phyloP scores from a whole-genome alignment of 345 rosid species.

The Odontarrhena argentea region DNA sequence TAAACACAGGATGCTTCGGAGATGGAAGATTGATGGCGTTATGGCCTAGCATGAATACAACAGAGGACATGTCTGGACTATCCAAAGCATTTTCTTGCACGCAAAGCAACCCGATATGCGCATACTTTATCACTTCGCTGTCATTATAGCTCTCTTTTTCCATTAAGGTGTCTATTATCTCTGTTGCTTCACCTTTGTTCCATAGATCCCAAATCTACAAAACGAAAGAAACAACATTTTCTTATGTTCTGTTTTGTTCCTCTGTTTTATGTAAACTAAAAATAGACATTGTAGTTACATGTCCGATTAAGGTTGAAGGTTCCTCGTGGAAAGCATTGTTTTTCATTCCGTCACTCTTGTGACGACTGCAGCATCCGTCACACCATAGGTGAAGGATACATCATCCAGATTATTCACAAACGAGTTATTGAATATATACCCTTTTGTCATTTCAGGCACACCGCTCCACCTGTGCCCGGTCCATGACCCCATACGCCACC shows the following conservation, averaged over 20 bases:
- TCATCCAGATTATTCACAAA: conserved; percentile 44
- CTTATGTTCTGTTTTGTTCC: conserved; percentile 9
- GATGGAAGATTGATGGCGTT: conserved; percentile 39
- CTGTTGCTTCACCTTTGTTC: conserved; percentile 41
- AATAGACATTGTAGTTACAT: conserved; percentile 14
- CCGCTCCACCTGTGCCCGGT: conserved; percentile 67
- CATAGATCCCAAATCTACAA: conserved; percentile 46
- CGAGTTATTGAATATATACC: conserved; percentile 39
- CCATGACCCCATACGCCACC: conserved; percentile 67
- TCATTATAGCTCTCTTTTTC: conserved; percentile 23
- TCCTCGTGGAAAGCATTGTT: conserved; percentile 32
- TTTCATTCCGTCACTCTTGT: conserved; percentile 48
- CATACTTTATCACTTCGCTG: conserved; percentile 48
- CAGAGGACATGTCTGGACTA: conserved; percentile 54
- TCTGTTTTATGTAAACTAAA: not conserved
- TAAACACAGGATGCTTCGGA: conserved; percentile 57
- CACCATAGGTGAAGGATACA: conserved; percentile 38
- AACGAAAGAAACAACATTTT: conserved; percentile 2
- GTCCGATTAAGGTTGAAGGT: conserved; percentile 30
- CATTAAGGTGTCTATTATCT: conserved; percentile 42
- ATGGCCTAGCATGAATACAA: conserved; percentile 51
- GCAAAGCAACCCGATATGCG: conserved; percentile 63
- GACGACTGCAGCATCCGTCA: conserved; percentile 39
- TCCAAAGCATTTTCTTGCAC: conserved; percentile 59
- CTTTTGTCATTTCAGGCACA: conserved; percentile 53